Conservation (phyloP, 2,329 filamentous ascomycete species). For the Penicillium sp. region DNA sequence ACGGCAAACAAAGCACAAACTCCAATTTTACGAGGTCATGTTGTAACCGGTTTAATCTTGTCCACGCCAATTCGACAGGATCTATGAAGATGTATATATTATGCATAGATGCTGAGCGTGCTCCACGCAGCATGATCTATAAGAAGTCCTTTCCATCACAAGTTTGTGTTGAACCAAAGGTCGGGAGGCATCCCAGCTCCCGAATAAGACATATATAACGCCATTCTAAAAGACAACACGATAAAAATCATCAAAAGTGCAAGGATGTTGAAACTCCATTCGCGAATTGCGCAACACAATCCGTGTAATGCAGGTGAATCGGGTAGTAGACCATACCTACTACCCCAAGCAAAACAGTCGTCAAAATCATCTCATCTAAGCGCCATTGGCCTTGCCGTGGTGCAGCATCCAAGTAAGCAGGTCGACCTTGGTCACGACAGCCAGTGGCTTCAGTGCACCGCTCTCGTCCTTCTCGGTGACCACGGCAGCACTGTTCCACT, state of each 20-base stretch:
- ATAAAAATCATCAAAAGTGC: constrained; percentile 7
- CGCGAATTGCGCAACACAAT: constrained; percentile 3
- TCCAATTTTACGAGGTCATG: not conserved
- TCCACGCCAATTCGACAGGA: not conserved
- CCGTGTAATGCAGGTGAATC: constrained; percentile 15
- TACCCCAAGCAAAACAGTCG: constrained; percentile 1
- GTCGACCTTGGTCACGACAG: constrained; percentile 96
- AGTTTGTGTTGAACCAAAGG: constrained; percentile 17
- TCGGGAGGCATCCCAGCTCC: constrained; percentile 3
- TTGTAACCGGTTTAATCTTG: not conserved
- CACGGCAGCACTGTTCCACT: constrained; percentile 96
- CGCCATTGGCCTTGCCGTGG: constrained; percentile 43
- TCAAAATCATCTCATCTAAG: constrained; percentile 10
- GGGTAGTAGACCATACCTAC: not conserved
- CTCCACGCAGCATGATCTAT: constrained; percentile 14
- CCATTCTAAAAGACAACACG: constrained; percentile 9
- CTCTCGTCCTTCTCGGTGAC: constrained; percentile 75
- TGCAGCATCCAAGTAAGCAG: constrained; percentile 89
- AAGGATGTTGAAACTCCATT: constrained; percentile 24
- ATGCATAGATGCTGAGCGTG: not conserved
- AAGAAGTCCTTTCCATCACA: constrained; percentile 7
- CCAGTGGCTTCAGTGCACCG: constrained; percentile 72
- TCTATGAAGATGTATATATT: constrained; percentile 1
- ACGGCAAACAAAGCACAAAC: not conserved
- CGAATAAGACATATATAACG: constrained; percentile 3